Evolutionary conservation across 805 yeast genomes (phyloP).

Genomic region (Ogataea polymorpha): DNA sequence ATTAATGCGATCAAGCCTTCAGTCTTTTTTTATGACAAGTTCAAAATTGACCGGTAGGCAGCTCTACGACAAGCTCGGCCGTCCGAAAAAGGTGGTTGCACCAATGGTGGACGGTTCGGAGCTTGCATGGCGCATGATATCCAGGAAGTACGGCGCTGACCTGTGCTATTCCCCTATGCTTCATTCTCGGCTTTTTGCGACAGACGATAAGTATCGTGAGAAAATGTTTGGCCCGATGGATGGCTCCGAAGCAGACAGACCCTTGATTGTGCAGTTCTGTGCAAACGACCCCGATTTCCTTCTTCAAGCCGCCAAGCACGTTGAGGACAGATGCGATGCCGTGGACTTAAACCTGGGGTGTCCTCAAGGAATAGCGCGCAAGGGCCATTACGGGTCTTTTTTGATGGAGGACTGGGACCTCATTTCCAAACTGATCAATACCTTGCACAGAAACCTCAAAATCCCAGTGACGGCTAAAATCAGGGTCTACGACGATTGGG

Average conservation of each 20-base stretch:
- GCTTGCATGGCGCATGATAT: conserved; percentile 88
- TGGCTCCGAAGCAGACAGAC: conserved; percentile 76
- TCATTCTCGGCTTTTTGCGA: conserved; percentile 88
- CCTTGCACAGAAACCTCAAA: conserved; percentile 67
- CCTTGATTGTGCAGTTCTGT: conserved; percentile 91
- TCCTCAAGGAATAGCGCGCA: conserved; percentile 95
- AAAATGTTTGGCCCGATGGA: conserved; percentile 73
- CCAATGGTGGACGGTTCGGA: conserved; percentile 99
- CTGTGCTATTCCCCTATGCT: conserved; percentile 96
- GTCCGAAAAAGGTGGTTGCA: conserved; percentile 84
- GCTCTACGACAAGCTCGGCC: conserved; percentile 64
- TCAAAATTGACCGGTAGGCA: conserved; percentile 55
- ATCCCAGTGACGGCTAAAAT: conserved; percentile 96
- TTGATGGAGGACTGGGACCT: conserved; percentile 96
- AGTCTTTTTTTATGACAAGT: conserved; percentile 7
- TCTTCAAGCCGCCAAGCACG: conserved; percentile 74
- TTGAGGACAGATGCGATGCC: conserved; percentile 87
- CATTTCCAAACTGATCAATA: conserved; percentile 66
- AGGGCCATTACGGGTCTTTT: conserved; percentile 94
- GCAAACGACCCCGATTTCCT: conserved; percentile 91
- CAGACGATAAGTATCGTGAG: conserved; percentile 72
- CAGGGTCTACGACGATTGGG: conserved; percentile 80
- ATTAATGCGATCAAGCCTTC: conserved; percentile 2
- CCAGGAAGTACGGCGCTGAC: conserved; percentile 88
- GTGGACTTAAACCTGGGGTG: conserved; percentile 95